A percentile compares a stretch with the other conserved stretches of the same genome.
These are phyloP conservation scores for Skeletonema tropicum DNA, from an alignment of 108 stramenopile species.

Conservation along the genomic window DNA sequence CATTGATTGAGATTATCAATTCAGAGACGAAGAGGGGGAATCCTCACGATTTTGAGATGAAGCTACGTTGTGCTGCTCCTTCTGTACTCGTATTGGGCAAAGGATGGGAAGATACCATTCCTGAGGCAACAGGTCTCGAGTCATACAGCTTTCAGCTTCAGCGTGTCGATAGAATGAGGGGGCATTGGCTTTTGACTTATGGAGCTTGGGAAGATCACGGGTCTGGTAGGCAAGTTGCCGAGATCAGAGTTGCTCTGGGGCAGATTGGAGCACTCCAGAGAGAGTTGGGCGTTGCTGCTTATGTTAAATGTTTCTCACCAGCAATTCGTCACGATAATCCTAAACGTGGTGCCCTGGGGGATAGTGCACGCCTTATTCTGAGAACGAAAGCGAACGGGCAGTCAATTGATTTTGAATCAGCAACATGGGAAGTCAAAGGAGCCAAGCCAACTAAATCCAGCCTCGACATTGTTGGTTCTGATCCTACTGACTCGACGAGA, in stretches of 20 bases:
- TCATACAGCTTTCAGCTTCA: constrained; percentile 57
- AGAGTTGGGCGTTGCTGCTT: constrained; percentile 46
- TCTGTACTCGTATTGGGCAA: constrained; percentile 34
- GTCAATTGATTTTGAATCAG: neutral
- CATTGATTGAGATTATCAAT: constrained; percentile 34
- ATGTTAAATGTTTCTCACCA: constrained; percentile 53
- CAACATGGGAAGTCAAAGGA: constrained; percentile 38
- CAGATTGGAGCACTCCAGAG: constrained; percentile 27
- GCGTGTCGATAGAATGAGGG: constrained; percentile 48
- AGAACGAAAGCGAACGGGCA: constrained; percentile 11
- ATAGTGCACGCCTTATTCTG: constrained; percentile 43
- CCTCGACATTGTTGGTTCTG: constrained; percentile 37
- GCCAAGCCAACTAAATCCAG: constrained; percentile 5
- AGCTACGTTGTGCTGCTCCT: constrained; percentile 41
- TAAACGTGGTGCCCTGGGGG: constrained; percentile 41
- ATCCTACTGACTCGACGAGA: constrained; percentile 32
- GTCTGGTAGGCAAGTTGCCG: constrained; percentile 53
- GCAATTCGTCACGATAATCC: constrained; percentile 56
- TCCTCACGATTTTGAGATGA: constrained; percentile 51
- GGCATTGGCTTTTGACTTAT: constrained; percentile 53
- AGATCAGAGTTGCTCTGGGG: constrained; percentile 50
- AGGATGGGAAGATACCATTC: constrained; percentile 37
- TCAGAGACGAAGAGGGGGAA: constrained; percentile 25
- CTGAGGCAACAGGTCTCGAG: constrained; percentile 45
- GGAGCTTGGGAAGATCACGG: constrained; percentile 61